Evolutionary conservation across 2,329 filamentous ascomycete species (phyloP), one percentile per base, ranked within the genome.

Genomic region (Beauveria caledonica): DNA sequence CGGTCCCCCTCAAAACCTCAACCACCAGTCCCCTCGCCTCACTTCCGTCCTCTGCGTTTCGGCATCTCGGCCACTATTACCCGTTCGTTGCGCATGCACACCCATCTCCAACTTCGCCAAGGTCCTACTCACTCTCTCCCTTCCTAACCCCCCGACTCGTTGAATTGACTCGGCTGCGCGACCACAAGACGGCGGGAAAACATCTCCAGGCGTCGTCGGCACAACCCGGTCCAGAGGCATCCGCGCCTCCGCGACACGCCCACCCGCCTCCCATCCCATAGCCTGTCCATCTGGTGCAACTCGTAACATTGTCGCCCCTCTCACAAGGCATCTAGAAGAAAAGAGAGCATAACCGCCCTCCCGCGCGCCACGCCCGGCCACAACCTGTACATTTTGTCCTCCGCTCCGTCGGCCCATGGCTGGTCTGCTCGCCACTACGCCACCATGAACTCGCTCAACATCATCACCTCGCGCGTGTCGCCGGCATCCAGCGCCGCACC

Each of bases 361-460:
- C 17, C 33, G 36, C 55, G 46, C 55, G 21, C 55, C 21, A 42
- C 45, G n/a, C 15, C 39, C 53, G 23, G 45, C 55, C 45, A 50
- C 29, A 40, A 23, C 42, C 25, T 49, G 45, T 50, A 60, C 50
- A 55, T 42, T 51, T 44, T 50, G 33, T 36, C 39, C 36, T 25
- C 45, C 25, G 46, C 49, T 46, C 44, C 51, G 36, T 63, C 65
- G 64, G 67, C 70, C 77, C 76, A 84, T 86, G 84, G 84, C 81
- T 80, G 75, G 73, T 74, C 81, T 80, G 75, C 73, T 74, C 73
- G 69, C 73, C 73, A 68, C 68, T 71, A 45, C 68, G 40, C 74
- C 76, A 89, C 82, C 77, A 97, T 97, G 93, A 97, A 97, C 86
- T 96, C 92, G 70, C 81, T 96, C 80, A 96, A 94, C 78, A 90